These are phyloP conservation scores for Oryza australiensis DNA, from an alignment of 176 grass and related monocot species.

Conservation along the genomic window DNA sequence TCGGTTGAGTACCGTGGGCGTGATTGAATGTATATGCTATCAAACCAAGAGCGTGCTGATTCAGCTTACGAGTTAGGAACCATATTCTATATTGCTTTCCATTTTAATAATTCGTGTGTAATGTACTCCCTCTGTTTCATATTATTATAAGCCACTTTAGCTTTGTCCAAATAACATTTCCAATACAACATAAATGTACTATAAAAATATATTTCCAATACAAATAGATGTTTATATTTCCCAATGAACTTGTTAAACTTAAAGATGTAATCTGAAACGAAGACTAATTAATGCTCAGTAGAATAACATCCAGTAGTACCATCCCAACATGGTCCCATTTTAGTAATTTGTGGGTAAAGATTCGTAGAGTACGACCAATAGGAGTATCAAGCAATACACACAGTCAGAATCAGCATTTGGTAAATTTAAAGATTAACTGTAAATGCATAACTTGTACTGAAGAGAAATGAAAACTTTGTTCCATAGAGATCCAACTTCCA, in stretches of 20 bases:
- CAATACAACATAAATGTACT: too few relatives aligned
- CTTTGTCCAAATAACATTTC: too few relatives aligned
- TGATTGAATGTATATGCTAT: too few relatives aligned
- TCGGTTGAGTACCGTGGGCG: background rate
- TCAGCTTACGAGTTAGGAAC: background rate
- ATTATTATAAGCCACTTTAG: too few relatives aligned
- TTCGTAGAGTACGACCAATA: background rate
- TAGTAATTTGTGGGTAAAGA: background rate
- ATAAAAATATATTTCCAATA: too few relatives aligned
- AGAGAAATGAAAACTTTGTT: slow-evolving; percentile 15
- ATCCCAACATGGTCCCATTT: background rate
- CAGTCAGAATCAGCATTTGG: background rate
- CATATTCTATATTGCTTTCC: too few relatives aligned
- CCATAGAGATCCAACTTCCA: slow-evolving; percentile 30
- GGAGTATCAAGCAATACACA: background rate
- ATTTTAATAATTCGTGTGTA: background rate
- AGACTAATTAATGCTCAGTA: too few relatives aligned
- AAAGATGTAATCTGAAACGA: too few relatives aligned
- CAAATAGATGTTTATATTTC: too few relatives aligned
- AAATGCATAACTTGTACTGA: background rate
- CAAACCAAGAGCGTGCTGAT: background rate
- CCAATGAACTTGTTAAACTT: too few relatives aligned
- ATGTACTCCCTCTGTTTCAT: background rate
- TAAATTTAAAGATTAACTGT: background rate
- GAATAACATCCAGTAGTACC: background rate